Base-by-base conservation (phyloP, 2,329 filamentous ascomycete genomes). In the Verticillium zaregamsianum region DNA sequence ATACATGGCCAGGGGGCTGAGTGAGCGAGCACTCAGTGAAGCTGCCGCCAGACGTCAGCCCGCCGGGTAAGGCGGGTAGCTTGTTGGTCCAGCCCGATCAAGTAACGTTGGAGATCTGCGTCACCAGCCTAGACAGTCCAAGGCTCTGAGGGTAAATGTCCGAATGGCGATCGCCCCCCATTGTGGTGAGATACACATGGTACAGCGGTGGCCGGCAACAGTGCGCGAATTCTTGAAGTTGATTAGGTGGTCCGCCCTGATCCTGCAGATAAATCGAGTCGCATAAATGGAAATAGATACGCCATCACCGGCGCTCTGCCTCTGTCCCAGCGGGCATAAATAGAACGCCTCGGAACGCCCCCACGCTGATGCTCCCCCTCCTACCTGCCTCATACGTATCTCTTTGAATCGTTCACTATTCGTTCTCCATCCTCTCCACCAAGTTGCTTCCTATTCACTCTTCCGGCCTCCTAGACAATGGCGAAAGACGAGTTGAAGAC, bases 401-500 rank as follows among this genome's bases (percentile, higher is more conserved):
- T 40, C 37, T 40, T n/a, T 40, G 12, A 40, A 17, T n/a, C 37
- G 37, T 17, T 40, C 14, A 15, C 28, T 28, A 28, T 17, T 15
- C 37, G 14, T 17, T 40, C 12, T 17, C 6, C 15, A 3, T n/a
- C 37, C n/a, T n/a, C 14, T 40, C 15, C 14, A 2, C 33, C 33
- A 35, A 5, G 3, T 2, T 5, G 28, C 15, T 15, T 40, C 14
- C 14, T n/a, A 5, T 20, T 2, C 6, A 40, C 37, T 15, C 14
- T 15, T 1, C 17, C 2, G 17, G 12, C 20, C n/a, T 14, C 6
- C 39, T 58, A 58, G 3, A 85, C 77, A 62, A 85, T 84, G 1
- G 82, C 81, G 74, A 84, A 85, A 65, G 77, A 78, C 39, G 76
- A 77, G 66, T 82, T 78, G 66, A 84, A 85, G 52, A 81, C 76